A percentile compares a stretch with the other conserved stretches of the same genome.
These are phyloP conservation scores for Phytophthora palmivora DNA, from an alignment of 352 stramenopile species.

Conservation along the genomic window DNA sequence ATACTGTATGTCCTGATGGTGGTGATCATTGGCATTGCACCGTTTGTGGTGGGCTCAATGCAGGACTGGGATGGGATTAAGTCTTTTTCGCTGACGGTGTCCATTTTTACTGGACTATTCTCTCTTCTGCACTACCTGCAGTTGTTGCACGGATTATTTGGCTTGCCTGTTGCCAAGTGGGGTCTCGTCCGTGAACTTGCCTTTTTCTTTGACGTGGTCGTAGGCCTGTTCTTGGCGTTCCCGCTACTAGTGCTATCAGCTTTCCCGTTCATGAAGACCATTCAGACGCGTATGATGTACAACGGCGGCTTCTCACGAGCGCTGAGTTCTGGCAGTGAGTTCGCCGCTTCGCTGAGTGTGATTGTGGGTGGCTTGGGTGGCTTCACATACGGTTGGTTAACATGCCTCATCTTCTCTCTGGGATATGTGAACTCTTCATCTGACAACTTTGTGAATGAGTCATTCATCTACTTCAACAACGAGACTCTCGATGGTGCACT, in stretches of 20 bases:
- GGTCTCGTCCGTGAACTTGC: constrained; percentile 78
- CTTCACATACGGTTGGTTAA: constrained; percentile 84
- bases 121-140: constrained; percentile 79
- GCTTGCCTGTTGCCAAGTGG: constrained; percentile 66
- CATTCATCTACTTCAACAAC: constrained; percentile 87
- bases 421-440: constrained; percentile 78
- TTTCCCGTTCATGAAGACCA: constrained; percentile 90
- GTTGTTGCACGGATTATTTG: constrained; percentile 72
- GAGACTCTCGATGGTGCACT: constrained; percentile 48
- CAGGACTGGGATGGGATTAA: constrained; percentile 73
- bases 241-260: constrained; percentile 80
- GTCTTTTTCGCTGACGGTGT: constrained; percentile 69
- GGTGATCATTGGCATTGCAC: constrained; percentile 60
- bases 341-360: constrained; percentile 78
- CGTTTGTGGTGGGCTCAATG: constrained; percentile 68
- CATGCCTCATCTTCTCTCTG: constrained; percentile 82
- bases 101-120: constrained; percentile 81
- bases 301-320: constrained; percentile 88
- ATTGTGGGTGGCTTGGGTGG: constrained; percentile 75
- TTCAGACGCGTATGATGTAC: constrained; percentile 93
- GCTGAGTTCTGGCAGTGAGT: constrained; percentile 85
- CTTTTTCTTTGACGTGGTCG: constrained; percentile 90
- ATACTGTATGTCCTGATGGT: constrained; percentile 80
- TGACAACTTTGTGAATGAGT: constrained; percentile 87
- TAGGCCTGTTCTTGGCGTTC: constrained; percentile 78